Conservation (phyloP, 2,329 filamentous ascomycete species). For the Fusarium nelsonii region DNA sequence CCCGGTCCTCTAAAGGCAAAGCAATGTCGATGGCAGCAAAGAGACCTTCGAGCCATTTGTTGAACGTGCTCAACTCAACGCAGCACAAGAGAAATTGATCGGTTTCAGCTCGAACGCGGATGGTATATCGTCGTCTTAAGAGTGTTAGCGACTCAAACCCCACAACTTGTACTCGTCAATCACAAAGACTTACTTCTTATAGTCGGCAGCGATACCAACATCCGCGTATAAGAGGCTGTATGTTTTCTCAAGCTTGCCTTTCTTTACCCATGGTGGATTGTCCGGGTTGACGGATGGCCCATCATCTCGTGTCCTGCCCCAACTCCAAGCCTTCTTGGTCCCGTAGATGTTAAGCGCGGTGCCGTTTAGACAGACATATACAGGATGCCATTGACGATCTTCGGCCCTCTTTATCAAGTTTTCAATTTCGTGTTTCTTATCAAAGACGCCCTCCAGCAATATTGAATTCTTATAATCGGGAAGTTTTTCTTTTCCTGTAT, state of each 20-base stretch:
- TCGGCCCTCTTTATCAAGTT: constrained; percentile 72
- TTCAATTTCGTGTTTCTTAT: constrained; percentile 75
- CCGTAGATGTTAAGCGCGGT: constrained; percentile 76
- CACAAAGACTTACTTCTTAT: constrained; percentile 69
- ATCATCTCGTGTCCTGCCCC: constrained; percentile 62
- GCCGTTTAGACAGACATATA: constrained; percentile 74
- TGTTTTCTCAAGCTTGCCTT: constrained; percentile 70
- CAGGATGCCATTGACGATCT: constrained; percentile 73
- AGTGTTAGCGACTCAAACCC: constrained; percentile 15
- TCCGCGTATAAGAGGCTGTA: constrained; percentile 82
- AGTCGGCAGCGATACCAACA: constrained; percentile 79
- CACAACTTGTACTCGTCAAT: neutral
- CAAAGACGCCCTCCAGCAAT: constrained; percentile 67
- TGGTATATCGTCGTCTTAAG: constrained; percentile 70
- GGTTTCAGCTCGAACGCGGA: constrained; percentile 78
- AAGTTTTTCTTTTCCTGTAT: constrained; percentile 57
- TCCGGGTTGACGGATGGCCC: constrained; percentile 64
- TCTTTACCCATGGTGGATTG: constrained; percentile 64
- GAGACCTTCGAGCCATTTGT: constrained; percentile 75
- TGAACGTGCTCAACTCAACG: constrained; percentile 72
- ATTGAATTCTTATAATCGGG: constrained; percentile 70
- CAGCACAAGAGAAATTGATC: constrained; percentile 80
- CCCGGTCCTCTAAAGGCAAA: constrained; percentile 76
- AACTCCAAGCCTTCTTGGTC: constrained; percentile 68
- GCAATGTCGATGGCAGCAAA: constrained; percentile 81